A percentile compares a stretch with the other conserved stretches of the same genome.
These are phyloP conservation scores for Myxozyma neglecta DNA, from an alignment of 805 yeast genomes.

Conservation along the genomic window DNA sequence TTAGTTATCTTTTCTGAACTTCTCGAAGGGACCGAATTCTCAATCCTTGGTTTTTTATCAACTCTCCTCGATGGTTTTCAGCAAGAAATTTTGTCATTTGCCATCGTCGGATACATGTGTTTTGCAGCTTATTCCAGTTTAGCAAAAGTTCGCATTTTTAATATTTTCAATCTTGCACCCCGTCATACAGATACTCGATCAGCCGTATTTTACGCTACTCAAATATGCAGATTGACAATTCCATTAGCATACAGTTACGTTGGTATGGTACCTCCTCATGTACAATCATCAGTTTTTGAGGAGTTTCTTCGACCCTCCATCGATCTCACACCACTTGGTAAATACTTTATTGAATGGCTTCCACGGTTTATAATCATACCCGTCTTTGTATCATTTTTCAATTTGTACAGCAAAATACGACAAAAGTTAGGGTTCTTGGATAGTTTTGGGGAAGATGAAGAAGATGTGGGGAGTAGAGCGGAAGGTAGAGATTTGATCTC, in stretches of 20 bases:
- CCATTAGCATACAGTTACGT: slow-evolving; percentile 80
- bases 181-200: slow-evolving; percentile 72
- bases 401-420: slow-evolving; percentile 65
- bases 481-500: slow-evolving; percentile 33
- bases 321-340: slow-evolving; percentile 71
- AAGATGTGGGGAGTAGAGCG: slow-evolving; percentile 35
- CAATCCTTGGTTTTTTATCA: slow-evolving; percentile 57
- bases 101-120: slow-evolving; percentile 65
- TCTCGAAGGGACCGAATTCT: slow-evolving; percentile 64
- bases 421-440: slow-evolving; percentile 44
- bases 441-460: slow-evolving; percentile 43
- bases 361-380: slow-evolving; percentile 78
- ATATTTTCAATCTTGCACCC: slow-evolving; percentile 72
- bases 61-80: slow-evolving; percentile 44
- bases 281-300: slow-evolving; percentile 54
- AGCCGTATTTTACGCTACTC: slow-evolving; percentile 73
- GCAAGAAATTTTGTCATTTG: slow-evolving; percentile 45
- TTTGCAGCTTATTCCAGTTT: slow-evolving; percentile 64
- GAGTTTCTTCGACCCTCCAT: slow-evolving; percentile 73
- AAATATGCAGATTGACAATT: slow-evolving; percentile 76
- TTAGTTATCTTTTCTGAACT: slow-evolving; percentile 71
- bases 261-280: slow-evolving; percentile 55
- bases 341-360: slow-evolving; percentile 67
- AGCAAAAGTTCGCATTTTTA: slow-evolving; percentile 67
- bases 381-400: slow-evolving; percentile 59